Evolutionary conservation across 495 filamentous ascomycete species (phyloP).

Genomic region (Cercophora samala): DNA sequence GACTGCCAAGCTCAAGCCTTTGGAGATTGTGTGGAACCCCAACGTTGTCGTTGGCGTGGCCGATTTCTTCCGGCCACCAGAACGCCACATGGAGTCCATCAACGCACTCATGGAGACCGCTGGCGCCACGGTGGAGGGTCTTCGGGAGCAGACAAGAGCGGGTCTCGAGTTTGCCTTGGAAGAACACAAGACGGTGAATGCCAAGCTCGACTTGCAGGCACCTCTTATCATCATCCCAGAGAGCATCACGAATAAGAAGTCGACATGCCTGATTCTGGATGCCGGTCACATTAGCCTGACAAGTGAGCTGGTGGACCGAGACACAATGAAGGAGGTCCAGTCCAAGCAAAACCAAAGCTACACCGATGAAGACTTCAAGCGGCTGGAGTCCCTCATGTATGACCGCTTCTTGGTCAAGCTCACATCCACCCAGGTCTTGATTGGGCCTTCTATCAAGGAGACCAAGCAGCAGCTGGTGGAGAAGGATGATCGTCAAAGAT

Average conservation of each 20-base stretch:
- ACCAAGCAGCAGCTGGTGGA: slow-evolving; percentile 79
- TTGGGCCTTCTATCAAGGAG: slow-evolving; percentile 89
- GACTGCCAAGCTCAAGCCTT: slow-evolving; percentile 86
- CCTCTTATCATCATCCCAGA: slow-evolving; percentile 95
- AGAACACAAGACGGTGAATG: slow-evolving; percentile 97
- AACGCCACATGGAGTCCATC: slow-evolving; percentile 97
- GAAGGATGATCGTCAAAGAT: slow-evolving; percentile 63
- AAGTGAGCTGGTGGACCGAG: slow-evolving; percentile 87
- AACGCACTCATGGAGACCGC: slow-evolving; percentile 90
- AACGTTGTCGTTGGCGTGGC: slow-evolving; percentile 83
- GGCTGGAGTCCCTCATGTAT: slow-evolving; percentile 87
- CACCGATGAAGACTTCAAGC: slow-evolving; percentile 81
- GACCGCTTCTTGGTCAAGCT: slow-evolving; percentile 91
- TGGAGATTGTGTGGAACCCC: slow-evolving; percentile 96
- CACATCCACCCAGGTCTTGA: slow-evolving; percentile 88
- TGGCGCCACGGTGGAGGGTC: slow-evolving; percentile 87
- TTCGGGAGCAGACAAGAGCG: slow-evolving; percentile 91
- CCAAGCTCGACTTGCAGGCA: slow-evolving; percentile 90
- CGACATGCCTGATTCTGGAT: slow-evolving; percentile 88
- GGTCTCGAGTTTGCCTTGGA: slow-evolving; percentile 93
- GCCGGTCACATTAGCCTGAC: slow-evolving; percentile 92
- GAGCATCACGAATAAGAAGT: slow-evolving; percentile 73
- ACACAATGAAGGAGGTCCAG: slow-evolving; percentile 82
- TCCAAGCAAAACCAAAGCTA: slow-evolving; percentile 85
- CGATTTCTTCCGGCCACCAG: slow-evolving; percentile 92